Base-by-base conservation (phyloP, 78 protist genomes). In the Dictyostelium purpureum region DNA sequence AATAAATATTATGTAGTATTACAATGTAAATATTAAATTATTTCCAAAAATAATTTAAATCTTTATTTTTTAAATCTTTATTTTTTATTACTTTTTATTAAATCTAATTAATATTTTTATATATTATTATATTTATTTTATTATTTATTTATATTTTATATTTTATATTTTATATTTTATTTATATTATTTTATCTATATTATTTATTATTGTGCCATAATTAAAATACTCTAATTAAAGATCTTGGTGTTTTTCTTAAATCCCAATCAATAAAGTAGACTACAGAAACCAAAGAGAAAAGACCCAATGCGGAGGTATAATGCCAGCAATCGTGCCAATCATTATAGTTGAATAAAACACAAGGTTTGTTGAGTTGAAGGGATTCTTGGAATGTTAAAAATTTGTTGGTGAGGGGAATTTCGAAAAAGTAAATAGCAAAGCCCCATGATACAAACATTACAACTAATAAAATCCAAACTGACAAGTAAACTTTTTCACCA, bases 261-360 rank as follows among this genome's bases (percentile, higher is more conserved):
- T 85, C 92, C 38, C 63, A 85, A 73, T 85, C 92, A n/a, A 85
- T 65, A 40, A 85, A 85, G 24, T 85, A 85, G 35, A 85, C 92
- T 4, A 85, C 43, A 0, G 92, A 57, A 81, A 85, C 73, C 4
- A 85, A 57, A 4, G 92, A 71, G 54, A 85, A 85, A 9, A 85
- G 28, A 14, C 92, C 92, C 56, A 85, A 26, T 16, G 92, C 67
- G 2, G 82, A 73, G 24, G 73, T 73, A 14, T 33, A 85, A 24
- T 85, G 92, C 92, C 92, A 85, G 14, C 57, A 40, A 45, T 85
- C 92, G n/a, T 85, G 92, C 3, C 77, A 59, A 85, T 85, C 92
- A 43, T 73, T 73, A 35, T 73, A 85, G 16, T 66, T 42, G 47
- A 85, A 85, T 49, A 85, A 33, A 28, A 85, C 71, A 61, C 92